phyloP scores from a whole-genome alignment of 768 basidiomycete species.

The Mycena maculata region DNA sequence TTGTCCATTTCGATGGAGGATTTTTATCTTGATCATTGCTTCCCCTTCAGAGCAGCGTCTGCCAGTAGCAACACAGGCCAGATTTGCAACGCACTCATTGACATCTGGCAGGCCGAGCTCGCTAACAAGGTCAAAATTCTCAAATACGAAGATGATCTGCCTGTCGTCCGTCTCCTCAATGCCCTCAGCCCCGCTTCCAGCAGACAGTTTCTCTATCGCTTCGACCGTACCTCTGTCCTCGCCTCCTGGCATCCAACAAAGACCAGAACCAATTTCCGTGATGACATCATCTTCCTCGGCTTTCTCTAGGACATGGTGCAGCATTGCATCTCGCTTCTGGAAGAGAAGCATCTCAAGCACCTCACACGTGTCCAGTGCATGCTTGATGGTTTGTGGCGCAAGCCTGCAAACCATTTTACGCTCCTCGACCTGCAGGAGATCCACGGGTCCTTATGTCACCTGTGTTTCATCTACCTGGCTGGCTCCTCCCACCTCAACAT shows the following conservation, averaged over 20 bases:
- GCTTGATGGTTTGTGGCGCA: too few relatives aligned
- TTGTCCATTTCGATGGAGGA: slow-evolving; percentile 2
- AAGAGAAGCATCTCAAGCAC: slow-evolving; percentile 41
- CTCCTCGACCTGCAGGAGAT: too few relatives aligned
- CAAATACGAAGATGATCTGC: slow-evolving; percentile 35
- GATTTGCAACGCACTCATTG: slow-evolving; percentile 30
- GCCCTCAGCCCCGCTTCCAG: too few relatives aligned
- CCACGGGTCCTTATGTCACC: slow-evolving; percentile 2
- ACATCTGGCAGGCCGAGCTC: too few relatives aligned
- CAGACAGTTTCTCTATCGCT: not conserved
- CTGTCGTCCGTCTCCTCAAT: not conserved
- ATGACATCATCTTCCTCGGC: slow-evolving; percentile 39
- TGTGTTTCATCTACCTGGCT: not conserved
- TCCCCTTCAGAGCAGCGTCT: slow-evolving; percentile 30
- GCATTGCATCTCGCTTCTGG: slow-evolving; percentile 39
- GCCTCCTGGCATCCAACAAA: slow-evolving; percentile 41
- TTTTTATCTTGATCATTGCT: slow-evolving; percentile 37
- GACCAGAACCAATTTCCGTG: slow-evolving; percentile 37
- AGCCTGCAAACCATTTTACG: too few relatives aligned
- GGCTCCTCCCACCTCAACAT: not conserved
- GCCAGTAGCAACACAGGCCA: slow-evolving; percentile 37
- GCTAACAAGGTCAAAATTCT: not conserved
- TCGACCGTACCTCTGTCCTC: slow-evolving; percentile 30
- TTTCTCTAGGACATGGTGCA: slow-evolving; percentile 43
- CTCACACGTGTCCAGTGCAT: too few relatives aligned